phyloP scores from a whole-genome alignment of 768 basidiomycete species.

The Tylopilus vinaceipallidus region DNA sequence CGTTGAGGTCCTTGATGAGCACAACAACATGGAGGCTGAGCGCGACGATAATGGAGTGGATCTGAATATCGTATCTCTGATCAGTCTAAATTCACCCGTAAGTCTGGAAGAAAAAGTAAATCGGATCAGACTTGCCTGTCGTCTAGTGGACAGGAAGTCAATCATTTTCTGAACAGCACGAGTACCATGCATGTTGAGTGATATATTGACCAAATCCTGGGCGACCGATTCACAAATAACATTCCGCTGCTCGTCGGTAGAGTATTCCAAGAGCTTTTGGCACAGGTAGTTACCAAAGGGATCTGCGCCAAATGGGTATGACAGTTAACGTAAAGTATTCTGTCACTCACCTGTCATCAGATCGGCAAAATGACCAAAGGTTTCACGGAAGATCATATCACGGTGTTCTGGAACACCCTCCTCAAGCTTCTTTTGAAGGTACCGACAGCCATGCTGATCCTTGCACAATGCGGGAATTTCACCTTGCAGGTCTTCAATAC shows the following conservation, averaged over 20 bases:
- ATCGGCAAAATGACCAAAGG: conserved; percentile 95
- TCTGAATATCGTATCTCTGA: conserved; percentile 83
- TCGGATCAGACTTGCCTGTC: conserved; percentile 67
- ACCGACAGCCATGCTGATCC: conserved; percentile 98
- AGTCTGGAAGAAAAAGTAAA: conserved; percentile 46
- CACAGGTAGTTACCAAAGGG: conserved; percentile 99
- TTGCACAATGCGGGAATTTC: conserved; percentile 95
- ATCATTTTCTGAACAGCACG: conserved; percentile 99
- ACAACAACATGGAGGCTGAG: conserved; percentile 97
- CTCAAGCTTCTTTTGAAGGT: conserved; percentile 98
- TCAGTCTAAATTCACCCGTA: conserved; percentile 66
- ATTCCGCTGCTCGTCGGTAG: conserved; percentile 96
- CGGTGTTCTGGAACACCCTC: conserved; percentile 94
- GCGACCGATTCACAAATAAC: conserved; percentile 97
- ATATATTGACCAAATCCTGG: conserved; percentile 95
- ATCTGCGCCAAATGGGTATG: conserved; percentile 46
- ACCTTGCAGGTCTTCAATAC: conserved; percentile 92
- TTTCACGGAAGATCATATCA: conserved; percentile 99
- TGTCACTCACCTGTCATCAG: conserved; percentile 83
- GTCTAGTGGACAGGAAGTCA: conserved; percentile 92
- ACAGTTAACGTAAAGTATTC: background rate
- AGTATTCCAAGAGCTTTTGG: conserved; percentile 95
- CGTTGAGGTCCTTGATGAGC: conserved; percentile 97
- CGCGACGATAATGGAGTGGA: conserved; percentile 94
- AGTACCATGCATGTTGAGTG: conserved; percentile 99